Percentiles rank a stretch among this genome's conserved stretches.
Evolutionary conservation across 1,139 yeast species (phyloP).

Genomic region (Debaryomyces singareniensis): DNA sequence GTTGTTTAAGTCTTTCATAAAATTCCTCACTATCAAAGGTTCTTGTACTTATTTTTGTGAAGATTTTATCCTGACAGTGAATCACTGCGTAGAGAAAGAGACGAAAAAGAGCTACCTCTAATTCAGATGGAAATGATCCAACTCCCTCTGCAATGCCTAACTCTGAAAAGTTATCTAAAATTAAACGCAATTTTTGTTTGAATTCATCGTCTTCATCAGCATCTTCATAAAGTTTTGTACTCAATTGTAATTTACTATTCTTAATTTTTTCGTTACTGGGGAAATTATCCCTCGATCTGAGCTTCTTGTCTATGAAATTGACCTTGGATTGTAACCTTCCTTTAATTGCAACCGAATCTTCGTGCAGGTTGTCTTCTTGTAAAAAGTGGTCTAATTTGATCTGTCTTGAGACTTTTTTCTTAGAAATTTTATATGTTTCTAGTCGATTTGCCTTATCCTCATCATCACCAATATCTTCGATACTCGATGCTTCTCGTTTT

Average conservation of each 20-base stretch:
- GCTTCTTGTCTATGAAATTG: too few species aligned
- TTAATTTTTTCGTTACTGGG: slow-evolving; percentile 1
- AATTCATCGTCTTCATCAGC: slow-evolving; percentile 1
- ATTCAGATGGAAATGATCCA: not conserved
- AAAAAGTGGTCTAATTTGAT: too few species aligned
- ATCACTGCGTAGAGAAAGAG: slow-evolving; percentile 6
- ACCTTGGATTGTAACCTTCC: too few species aligned
- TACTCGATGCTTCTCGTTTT: not conserved
- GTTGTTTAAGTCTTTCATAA: slow-evolving; percentile 1
- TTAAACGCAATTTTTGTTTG: not conserved
- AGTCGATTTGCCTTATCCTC: slow-evolving; percentile 6
- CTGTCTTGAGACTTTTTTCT: too few species aligned
- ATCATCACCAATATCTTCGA: slow-evolving; percentile 6
- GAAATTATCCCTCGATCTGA: not conserved
- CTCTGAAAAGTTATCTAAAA: too few species aligned
- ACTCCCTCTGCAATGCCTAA: not conserved
- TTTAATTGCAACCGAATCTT: too few species aligned
- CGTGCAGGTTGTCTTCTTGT: too few species aligned
- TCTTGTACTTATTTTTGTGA: slow-evolving; percentile 1
- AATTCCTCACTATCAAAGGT: slow-evolving; percentile 1
- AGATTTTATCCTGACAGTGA: slow-evolving; percentile 5
- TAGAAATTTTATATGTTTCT: slow-evolving; percentile 1
- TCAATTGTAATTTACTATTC: slow-evolving; percentile 2
- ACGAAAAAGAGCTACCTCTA: slow-evolving; percentile 3
- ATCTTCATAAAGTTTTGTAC: slow-evolving; percentile 1